Base-by-base conservation (phyloP, 2,329 filamentous ascomycete genomes). In the Apiospora phragmitis region DNA sequence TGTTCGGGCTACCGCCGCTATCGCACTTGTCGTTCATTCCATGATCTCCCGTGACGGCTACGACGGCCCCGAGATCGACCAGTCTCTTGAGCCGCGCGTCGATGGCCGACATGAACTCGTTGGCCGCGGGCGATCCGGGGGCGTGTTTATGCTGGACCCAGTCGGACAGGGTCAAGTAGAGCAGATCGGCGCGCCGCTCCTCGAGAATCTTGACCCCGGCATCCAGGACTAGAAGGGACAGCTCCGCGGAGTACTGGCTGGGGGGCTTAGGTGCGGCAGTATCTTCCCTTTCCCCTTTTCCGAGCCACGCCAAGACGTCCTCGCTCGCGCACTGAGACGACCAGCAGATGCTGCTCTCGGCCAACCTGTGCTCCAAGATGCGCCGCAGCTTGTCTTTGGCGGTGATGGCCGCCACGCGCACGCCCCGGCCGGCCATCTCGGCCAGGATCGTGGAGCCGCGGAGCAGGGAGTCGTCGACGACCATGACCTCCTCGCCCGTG, bases 121-220 rank as follows among this genome's bases (percentile, higher is more conserved):
- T 76, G n/a, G 83, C 76, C 65, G 81, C 81, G 21, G 76, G 71
- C 12, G 74, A 75, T 2, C 80, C 78, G 4, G 83, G 83, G 0
- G 80, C 79, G 73, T 83, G 73, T 69, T 83, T 84, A 72, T 85
- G 83, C 73, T 84, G 83, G n/a, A 85, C 77, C 68, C 78, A 85
- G 71, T 85, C 83, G 3, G 83, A 84, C 1, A 85, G 74, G 0
- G 83, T 85, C 65, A 85, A 74, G 68, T 85, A 85, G 47, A 84
- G 76, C 35, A 85, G 71, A 66, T 85, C 83, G 0, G 81, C 80
- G 16, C 77, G 74, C 11, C 74, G 70, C 68, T 84, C 83, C 65
- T 81, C 73, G 3, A 85, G 73, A 3, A 85, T 70, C 70, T 83
- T 83, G 49, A 84, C 72, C 3, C 83, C 83, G 2, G 82, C 81